Evolutionary conservation across 257 asterid genomes (phyloP).

Genomic region (Nicotiana otophora): DNA sequence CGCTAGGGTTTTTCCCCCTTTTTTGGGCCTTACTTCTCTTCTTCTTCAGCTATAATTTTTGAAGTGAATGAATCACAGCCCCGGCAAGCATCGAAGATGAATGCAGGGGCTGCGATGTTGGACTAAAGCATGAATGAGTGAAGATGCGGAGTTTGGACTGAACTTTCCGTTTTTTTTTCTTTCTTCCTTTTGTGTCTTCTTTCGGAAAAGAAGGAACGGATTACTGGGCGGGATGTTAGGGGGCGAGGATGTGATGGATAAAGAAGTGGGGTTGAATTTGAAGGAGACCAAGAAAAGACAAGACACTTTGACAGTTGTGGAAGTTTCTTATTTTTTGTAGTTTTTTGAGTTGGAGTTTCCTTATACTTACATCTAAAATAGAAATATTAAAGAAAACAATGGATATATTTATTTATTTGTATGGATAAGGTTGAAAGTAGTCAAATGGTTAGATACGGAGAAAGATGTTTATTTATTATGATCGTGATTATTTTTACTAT

Average conservation of each 20-base stretch:
- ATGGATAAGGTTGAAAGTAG: slow-evolving; percentile 2
- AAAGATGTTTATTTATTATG: not conserved
- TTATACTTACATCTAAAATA: not conserved
- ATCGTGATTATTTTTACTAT: not conserved
- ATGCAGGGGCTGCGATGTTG: slow-evolving; percentile 25
- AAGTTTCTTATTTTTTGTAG: not conserved
- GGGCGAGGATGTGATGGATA: slow-evolving; percentile 15
- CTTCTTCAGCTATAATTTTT: not conserved
- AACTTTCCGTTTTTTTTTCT: not conserved
- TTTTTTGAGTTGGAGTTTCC: not conserved
- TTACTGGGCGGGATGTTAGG: not conserved
- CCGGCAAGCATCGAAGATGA: slow-evolving; percentile 16
- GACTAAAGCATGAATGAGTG: slow-evolving; percentile 14
- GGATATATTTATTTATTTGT: not conserved
- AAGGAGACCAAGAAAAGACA: slow-evolving; percentile 11
- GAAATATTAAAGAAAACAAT: not conserved
- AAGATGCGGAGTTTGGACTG: not conserved
- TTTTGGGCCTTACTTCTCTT: not conserved
- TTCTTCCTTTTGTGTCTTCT: too few species aligned
- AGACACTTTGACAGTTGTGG: not conserved
- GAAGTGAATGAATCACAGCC: slow-evolving; percentile 1
- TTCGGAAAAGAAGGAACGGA: not conserved
- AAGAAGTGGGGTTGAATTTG: slow-evolving; percentile 20
- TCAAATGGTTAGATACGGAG: not conserved
- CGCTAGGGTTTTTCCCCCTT: slow-evolving; percentile 1